phyloP scores from a whole-genome alignment of 176 grass and related monocot genomes.

The maize (Zea mays) region DNA sequence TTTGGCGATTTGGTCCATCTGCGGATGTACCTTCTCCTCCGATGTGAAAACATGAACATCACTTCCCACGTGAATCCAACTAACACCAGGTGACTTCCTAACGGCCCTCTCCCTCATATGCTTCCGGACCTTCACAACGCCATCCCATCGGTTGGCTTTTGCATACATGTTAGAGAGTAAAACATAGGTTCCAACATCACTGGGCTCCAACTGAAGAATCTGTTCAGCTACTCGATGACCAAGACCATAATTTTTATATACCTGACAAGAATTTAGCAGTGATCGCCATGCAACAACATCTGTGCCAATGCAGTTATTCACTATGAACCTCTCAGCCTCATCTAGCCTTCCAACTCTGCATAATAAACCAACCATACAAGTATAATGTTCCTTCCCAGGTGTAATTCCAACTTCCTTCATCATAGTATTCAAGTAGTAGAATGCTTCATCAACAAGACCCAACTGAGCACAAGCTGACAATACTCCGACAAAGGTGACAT shows the following conservation, averaged over 20 bases:
- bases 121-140: constrained; percentile 60
- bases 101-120: constrained; percentile 66
- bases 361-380: constrained; percentile 68
- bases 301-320: constrained; percentile 49
- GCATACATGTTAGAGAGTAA: constrained; percentile 86
- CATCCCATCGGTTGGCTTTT: constrained; percentile 80
- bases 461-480: constrained; percentile 75
- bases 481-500: constrained; percentile 70
- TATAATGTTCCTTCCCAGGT: constrained; percentile 75
- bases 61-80: constrained; percentile 76
- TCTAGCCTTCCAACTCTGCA: constrained; percentile 65
- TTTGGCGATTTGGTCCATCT: constrained; percentile 52
- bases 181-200: constrained; percentile 77
- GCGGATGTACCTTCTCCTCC: constrained; percentile 60
- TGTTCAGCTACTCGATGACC: constrained; percentile 64
- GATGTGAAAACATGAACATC: constrained; percentile 66
- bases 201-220: constrained; percentile 68
- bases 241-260: constrained; percentile 64
- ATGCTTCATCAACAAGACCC: constrained; percentile 69
- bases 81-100: constrained; percentile 78
- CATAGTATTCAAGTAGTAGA: constrained; percentile 69
- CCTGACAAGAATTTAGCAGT: constrained; percentile 65
- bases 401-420: constrained; percentile 66
- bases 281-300: constrained; percentile 74
- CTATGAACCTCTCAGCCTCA: constrained; percentile 68